phyloP scores from a whole-genome alignment of 2,329 filamentous ascomycete genomes.

The Clarireedia homoeocarpa region DNA sequence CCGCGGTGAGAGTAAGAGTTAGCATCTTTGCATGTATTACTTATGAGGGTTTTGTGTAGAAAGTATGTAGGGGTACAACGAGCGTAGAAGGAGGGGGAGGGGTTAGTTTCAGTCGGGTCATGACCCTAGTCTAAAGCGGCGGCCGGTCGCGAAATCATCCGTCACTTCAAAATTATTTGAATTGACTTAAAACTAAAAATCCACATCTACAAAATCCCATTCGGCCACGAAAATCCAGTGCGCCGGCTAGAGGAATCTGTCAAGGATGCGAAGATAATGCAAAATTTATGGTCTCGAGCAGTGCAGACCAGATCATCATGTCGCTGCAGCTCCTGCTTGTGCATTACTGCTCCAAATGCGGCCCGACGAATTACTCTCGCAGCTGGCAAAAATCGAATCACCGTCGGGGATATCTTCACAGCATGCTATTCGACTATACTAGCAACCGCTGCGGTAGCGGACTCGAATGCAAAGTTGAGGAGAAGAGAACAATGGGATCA shows the following conservation, averaged over 20 bases:
- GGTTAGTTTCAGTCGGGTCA: not conserved
- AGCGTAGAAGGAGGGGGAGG: not conserved
- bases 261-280: constrained; percentile 44
- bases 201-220: not conserved
- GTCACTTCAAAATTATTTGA: constrained; percentile 7
- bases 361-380: constrained; percentile 44
- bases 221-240: not conserved
- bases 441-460: constrained; percentile 55
- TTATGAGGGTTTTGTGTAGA: not conserved
- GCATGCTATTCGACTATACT: constrained; percentile 62
- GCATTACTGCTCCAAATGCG: constrained; percentile 33
- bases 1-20: constrained; percentile 57
- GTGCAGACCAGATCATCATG: constrained; percentile 52
- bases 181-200: constrained; percentile 1
- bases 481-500: constrained; percentile 53
- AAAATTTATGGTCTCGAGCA: constrained; percentile 59
- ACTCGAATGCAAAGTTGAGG: constrained; percentile 50
- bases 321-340: constrained; percentile 54
- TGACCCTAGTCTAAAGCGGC: constrained; percentile 11
- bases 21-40: constrained; percentile 41
- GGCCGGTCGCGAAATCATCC: not conserved
- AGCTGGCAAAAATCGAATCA: constrained; percentile 38
- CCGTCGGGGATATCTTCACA: constrained; percentile 50
- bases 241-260: not conserved
- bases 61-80: constrained; percentile 1